phyloP scores from a whole-genome alignment of 2,329 filamentous ascomycete genomes.

The Paraconiothyrium brasiliense region DNA sequence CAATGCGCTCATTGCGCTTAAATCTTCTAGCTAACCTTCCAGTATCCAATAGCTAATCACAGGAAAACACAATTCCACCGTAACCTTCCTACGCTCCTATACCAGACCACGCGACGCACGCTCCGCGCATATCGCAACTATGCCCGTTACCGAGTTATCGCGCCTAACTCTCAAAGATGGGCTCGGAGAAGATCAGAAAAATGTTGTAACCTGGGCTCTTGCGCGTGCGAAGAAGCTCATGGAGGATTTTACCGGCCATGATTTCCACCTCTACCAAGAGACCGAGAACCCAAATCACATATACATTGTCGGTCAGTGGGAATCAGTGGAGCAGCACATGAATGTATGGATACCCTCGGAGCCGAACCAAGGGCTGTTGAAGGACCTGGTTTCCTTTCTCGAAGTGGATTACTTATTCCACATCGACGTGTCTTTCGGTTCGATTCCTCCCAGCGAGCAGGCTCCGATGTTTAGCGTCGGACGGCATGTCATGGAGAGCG shows the following conservation, averaged over 20 bases:
- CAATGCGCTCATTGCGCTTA: neutral
- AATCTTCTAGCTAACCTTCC: neutral
- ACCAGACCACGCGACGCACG: neutral
- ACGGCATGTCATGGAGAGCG: conserved; percentile 9
- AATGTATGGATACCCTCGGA: conserved; percentile 52
- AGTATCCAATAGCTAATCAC: neutral
- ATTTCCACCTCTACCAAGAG: conserved; percentile 2
- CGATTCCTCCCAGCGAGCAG: conserved; percentile 28
- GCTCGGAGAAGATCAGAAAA: neutral
- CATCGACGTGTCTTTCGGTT: conserved; percentile 46
- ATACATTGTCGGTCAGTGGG: conserved; percentile 11
- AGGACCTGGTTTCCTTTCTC: conserved; percentile 44
- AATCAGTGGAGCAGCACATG: conserved; percentile 40
- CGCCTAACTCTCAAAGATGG: conserved; percentile 5
- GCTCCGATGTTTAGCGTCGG: conserved; percentile 7
- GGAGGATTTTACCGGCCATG: conserved; percentile 9
- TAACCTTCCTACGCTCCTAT: neutral
- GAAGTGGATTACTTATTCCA: conserved; percentile 55
- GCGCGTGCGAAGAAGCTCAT: conserved; percentile 10
- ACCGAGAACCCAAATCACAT: neutral
- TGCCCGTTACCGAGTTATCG: conserved; percentile 3
- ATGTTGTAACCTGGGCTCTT: neutral
- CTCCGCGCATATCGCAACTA: neutral
- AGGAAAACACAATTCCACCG: neutral
- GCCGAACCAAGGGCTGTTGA: conserved; percentile 51